phyloP scores from a whole-genome alignment of 139 green algal species.

The Dunaliella primolecta region DNA sequence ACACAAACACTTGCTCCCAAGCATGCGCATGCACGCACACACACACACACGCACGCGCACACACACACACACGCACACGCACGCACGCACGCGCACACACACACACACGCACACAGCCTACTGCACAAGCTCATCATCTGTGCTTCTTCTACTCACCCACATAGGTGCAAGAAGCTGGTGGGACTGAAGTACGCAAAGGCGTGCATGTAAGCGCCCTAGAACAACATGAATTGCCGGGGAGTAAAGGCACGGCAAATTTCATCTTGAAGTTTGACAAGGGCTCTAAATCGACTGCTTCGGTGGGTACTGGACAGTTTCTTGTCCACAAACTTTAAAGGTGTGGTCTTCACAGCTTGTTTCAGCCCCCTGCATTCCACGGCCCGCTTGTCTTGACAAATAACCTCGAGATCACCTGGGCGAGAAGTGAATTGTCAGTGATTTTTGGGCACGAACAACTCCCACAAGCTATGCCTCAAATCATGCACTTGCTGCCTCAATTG shows the following conservation, averaged over 20 bases:
- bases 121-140: background rate
- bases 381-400: too few species aligned
- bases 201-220: conserved; percentile 1
- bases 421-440: too few species aligned
- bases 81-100: background rate
- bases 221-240: conserved; percentile 5
- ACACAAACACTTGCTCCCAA: too few species aligned
- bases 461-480: too few species aligned
- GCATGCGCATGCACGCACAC: background rate
- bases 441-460: too few species aligned
- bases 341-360: too few species aligned
- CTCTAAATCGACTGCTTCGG: background rate
- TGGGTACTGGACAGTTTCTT: too few species aligned
- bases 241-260: conserved; percentile 69
- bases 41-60: background rate
- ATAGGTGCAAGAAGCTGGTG: conserved; percentile 11
- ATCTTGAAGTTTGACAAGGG: conserved; percentile 61
- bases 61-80: background rate
- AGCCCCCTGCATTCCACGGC: too few species aligned
- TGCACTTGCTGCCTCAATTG: too few species aligned
- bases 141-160: background rate
- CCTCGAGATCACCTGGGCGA: too few species aligned
- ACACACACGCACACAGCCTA: background rate
- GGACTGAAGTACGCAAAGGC: background rate
- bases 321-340: too few species aligned